These are phyloP conservation scores for Linnemannia hyalina DNA, from an alignment of 192 early-diverging fungal genomes.

Conservation along the genomic window DNA sequence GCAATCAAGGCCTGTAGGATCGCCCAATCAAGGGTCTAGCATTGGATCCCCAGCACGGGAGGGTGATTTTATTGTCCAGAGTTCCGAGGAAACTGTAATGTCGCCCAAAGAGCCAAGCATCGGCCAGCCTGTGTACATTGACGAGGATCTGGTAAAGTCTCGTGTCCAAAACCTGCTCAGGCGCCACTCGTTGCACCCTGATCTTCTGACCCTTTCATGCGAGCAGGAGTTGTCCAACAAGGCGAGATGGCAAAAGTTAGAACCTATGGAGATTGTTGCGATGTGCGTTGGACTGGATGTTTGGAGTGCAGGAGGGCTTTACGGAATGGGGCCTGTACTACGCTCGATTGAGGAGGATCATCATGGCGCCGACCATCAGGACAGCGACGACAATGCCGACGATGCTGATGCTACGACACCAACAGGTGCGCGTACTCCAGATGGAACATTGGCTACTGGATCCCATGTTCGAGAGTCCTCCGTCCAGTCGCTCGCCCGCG, in stretches of 20 bases:
- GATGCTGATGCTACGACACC: background rate
- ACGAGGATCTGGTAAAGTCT: slow-evolving; percentile 50
- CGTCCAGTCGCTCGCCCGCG: background rate
- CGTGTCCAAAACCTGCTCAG: slow-evolving; percentile 57
- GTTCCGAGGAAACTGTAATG: background rate
- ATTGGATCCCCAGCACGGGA: slow-evolving; percentile 1
- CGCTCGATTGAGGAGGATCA: slow-evolving; percentile 28
- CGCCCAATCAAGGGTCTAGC: slow-evolving; percentile 29
- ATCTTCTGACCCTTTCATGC: slow-evolving; percentile 55
- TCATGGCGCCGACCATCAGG: background rate
- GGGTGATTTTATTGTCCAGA: slow-evolving; percentile 1
- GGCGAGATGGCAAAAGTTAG: slow-evolving; percentile 68
- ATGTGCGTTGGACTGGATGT: slow-evolving; percentile 69
- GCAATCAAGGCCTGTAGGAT: slow-evolving; percentile 24
- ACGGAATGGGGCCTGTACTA: slow-evolving; percentile 39
- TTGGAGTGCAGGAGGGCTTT: slow-evolving; percentile 61
- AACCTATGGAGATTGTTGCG: slow-evolving; percentile 71
- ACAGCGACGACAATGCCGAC: slow-evolving; percentile 13
- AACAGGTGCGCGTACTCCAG: background rate
- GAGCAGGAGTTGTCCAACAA: slow-evolving; percentile 61
- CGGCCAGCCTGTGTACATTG: slow-evolving; percentile 6
- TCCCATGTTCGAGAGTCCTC: background rate
- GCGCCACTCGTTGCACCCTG: slow-evolving; percentile 69
- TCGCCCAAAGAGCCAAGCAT: slow-evolving; percentile 17
- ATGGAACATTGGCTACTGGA: background rate